These are phyloP conservation scores for Alloteropsis angusta DNA, from an alignment of 202 grass and related monocot genomes.

Conservation along the genomic window DNA sequence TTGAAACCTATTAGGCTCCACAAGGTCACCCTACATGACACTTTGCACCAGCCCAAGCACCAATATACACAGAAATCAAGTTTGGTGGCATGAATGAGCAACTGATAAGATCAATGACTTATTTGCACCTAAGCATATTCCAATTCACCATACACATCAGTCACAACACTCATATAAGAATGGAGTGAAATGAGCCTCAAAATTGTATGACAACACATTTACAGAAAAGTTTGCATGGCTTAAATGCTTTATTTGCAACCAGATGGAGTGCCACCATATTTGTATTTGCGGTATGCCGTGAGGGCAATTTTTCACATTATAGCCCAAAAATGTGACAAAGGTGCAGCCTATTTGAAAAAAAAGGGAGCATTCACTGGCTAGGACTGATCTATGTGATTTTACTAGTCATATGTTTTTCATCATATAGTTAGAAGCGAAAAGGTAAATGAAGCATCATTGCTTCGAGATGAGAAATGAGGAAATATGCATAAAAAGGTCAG, in stretches of 20 bases:
- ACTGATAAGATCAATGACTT: not conserved
- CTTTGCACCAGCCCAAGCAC: not conserved
- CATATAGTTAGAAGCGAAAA: not conserved
- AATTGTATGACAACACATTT: not conserved
- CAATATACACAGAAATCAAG: not conserved
- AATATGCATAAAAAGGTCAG: not conserved
- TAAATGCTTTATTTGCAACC: not conserved
- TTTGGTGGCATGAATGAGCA: not conserved
- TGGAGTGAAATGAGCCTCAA: not conserved
- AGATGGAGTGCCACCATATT: not conserved
- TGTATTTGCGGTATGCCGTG: not conserved
- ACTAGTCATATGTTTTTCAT: not conserved
- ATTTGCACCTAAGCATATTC: not conserved
- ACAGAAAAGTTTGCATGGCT: not conserved
- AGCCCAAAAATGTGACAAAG: not conserved
- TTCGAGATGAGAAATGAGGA: not conserved
- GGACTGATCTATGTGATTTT: not conserved
- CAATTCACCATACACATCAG: not conserved
- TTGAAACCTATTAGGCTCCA: not conserved
- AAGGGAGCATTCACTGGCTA: not conserved
- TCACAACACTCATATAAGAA: not conserved
- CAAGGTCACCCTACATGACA: not conserved
- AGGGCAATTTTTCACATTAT: not conserved
- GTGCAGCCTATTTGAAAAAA: not conserved
- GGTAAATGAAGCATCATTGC: not conserved